These are phyloP conservation scores for Sporisorium iseilematis-ciliati DNA, from an alignment of 1,284 basidiomycete species.

Conservation along the genomic window DNA sequence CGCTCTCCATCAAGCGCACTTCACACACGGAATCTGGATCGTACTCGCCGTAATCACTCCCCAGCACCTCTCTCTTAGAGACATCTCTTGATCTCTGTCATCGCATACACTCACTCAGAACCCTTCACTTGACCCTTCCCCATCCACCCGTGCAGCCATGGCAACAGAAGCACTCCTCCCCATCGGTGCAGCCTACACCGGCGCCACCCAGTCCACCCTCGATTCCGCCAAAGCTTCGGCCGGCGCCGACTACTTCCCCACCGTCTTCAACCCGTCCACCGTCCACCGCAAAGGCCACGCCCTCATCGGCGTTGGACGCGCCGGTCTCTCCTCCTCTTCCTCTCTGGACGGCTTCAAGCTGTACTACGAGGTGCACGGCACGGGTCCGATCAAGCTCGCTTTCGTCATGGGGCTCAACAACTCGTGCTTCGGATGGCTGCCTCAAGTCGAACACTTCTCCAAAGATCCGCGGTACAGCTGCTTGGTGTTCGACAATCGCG, in stretches of 20 bases:
- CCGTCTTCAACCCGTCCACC: constrained; percentile 64
- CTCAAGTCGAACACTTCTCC: constrained; percentile 69
- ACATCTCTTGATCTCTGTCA: background rate
- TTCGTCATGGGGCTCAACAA: constrained; percentile 71
- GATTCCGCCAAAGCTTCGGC: constrained; percentile 36
- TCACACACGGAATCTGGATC: too few relatives aligned
- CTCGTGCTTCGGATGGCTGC: constrained; percentile 69
- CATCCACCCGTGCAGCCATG: too few relatives aligned
- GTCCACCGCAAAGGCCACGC: constrained; percentile 47
- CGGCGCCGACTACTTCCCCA: constrained; percentile 53
- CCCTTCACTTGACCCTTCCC: background rate
- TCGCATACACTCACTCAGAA: constrained; percentile 9
- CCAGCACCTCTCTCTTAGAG: too few relatives aligned
- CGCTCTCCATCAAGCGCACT: too few relatives aligned
- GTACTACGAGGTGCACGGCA: constrained; percentile 69
- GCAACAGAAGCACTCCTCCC: constrained; percentile 51
- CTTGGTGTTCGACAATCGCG: constrained; percentile 88
- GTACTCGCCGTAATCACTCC: too few relatives aligned
- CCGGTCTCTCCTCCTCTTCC: constrained; percentile 14
- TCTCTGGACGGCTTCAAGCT: constrained; percentile 57
- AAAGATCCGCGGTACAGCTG: constrained; percentile 72
- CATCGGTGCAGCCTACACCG: constrained; percentile 62
- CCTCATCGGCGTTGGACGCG: constrained; percentile 19
- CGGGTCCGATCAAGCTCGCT: constrained; percentile 52
- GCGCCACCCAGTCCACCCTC: constrained; percentile 52